These are phyloP conservation scores for Trichoderma arundinaceum DNA, from an alignment of 2,329 filamentous ascomycete genomes.

Conservation along the genomic window DNA sequence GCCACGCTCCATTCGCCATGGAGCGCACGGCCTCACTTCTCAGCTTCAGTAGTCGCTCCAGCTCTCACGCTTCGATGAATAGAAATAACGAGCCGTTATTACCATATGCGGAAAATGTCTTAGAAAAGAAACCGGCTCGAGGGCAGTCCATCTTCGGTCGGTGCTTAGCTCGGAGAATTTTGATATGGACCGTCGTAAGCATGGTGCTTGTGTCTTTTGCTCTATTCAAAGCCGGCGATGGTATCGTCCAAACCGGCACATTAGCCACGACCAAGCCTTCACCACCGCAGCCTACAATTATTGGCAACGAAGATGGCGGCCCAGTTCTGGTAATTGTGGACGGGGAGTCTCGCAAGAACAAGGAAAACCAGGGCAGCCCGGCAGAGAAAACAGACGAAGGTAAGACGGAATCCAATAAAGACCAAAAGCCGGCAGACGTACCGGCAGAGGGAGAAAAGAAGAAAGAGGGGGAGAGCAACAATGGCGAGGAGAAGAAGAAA, in stretches of 20 bases:
- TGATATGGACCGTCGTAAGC: conserved; percentile 56
- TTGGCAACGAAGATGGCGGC: conserved; percentile 22
- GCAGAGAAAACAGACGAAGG: not conserved
- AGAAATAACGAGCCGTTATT: conserved; percentile 45
- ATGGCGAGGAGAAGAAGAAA: not conserved
- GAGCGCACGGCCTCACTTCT: conserved; percentile 41
- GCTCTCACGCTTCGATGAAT: conserved; percentile 41
- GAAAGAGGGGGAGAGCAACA: not conserved
- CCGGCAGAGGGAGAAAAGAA: not conserved
- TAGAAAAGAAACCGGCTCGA: conserved; percentile 48
- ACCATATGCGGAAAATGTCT: conserved; percentile 42
- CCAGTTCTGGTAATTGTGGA: conserved; percentile 28
- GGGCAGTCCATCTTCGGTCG: conserved; percentile 56
- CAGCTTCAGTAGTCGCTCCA: conserved; percentile 46
- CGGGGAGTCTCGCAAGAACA: conserved; percentile 23
- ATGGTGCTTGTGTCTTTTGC: conserved; percentile 50
- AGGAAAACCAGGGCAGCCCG: not conserved
- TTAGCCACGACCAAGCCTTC: not conserved
- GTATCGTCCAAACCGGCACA: conserved; percentile 24
- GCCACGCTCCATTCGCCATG: conserved; percentile 35
- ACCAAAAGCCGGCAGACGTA: conserved; percentile 16
- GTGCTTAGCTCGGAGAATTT: conserved; percentile 58
- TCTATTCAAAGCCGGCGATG: conserved; percentile 46
- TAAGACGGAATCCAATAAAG: not conserved
- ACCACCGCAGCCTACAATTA: conserved; percentile 23